Evolutionary conservation across 305 asterid species (phyloP), one percentile per base, ranked within the genome.

Genomic region (Vinca major): DNA sequence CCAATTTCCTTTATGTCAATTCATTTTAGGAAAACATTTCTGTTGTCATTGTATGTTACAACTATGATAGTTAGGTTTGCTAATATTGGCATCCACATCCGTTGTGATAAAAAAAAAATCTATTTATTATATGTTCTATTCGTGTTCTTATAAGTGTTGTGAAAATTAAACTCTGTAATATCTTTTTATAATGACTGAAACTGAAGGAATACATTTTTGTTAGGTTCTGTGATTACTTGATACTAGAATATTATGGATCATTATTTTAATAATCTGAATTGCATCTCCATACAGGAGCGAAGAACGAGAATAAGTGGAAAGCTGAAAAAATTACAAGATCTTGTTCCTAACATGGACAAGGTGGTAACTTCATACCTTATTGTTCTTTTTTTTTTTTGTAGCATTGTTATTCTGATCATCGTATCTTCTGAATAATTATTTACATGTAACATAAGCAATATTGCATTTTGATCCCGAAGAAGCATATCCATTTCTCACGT

Each of bases 341-440:
- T 92, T 78, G 98, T 92, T 70, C 98, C 98, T 7, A 92, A 92
- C 83, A 92, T 92, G 98, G 98, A 92, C 76, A 92, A 92, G 95
- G 98, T 89, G 77, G 36, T 50, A 21, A 60, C 33, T 26, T 26
- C 33, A 26, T 26, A 26, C 33, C 33, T 26, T 26, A 26, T 26
- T 26, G 33, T 26, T 26, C 33, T 26, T 0, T 26, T 26, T 26
- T 26, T 26, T 26, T 26, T 0, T 26, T 26, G 33, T 26, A 26
- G 33, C 33, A 26, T 26, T 26, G 1, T 26, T 26, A 26, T 26
- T 26, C 33, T 1, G 33, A 26, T 0, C 33, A 26, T 26, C 1
- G 33, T 26, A 19, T 4, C 3, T 2, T 40, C 36, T 9, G 26
- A 53, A 53, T 2, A 17, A 1, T 17, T 9, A 17, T 53, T 26